phyloP scores from a whole-genome alignment of 2,329 filamentous ascomycete genomes.

The Colletotrichum lindemuthianum region DNA sequence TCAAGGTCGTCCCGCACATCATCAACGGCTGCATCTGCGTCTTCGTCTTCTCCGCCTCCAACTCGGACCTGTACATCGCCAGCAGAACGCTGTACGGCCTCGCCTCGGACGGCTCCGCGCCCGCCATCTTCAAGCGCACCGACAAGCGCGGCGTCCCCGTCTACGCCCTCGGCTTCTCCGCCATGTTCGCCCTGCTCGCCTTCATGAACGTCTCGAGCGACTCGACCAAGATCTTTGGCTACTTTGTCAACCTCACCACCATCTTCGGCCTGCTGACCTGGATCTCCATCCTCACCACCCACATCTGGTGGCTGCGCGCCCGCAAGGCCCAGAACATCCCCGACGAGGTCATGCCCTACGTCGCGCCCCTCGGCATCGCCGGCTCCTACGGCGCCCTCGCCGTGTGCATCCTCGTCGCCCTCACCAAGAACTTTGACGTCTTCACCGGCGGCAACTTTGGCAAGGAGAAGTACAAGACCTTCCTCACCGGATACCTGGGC shows the following conservation, averaged over 20 bases:
- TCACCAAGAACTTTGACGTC: conserved; percentile 85
- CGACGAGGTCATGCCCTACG: conserved; percentile 67
- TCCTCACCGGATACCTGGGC: conserved; percentile 80
- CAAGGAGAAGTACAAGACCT: conserved; percentile 69
- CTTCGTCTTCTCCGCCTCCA: conserved; percentile 81
- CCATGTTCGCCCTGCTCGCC: conserved; percentile 72
- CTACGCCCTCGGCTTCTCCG: conserved; percentile 69
- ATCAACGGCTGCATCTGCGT: conserved; percentile 79
- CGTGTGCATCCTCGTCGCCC: conserved; percentile 77
- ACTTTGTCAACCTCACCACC: conserved; percentile 75
- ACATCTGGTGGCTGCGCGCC: conserved; percentile 73
- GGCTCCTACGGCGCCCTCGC: conserved; percentile 75
- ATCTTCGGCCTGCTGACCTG: conserved; percentile 74
- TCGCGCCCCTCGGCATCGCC: conserved; percentile 75
- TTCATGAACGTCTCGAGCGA: conserved; percentile 70
- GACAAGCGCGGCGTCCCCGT: conserved; percentile 78
- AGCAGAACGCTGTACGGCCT: conserved; percentile 79
- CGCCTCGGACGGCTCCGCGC: conserved; percentile 76
- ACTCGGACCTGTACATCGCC: conserved; percentile 82
- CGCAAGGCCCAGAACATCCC: conserved; percentile 69
- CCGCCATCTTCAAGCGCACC: conserved; percentile 75
- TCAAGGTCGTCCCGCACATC: conserved; percentile 71
- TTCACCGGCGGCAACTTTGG: conserved; percentile 66
- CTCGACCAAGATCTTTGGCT: conserved; percentile 51
- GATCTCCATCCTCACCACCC: conserved; percentile 74